Base-by-base conservation (phyloP, 2,329 filamentous ascomycete species). In the Diaporthe helianthi region DNA sequence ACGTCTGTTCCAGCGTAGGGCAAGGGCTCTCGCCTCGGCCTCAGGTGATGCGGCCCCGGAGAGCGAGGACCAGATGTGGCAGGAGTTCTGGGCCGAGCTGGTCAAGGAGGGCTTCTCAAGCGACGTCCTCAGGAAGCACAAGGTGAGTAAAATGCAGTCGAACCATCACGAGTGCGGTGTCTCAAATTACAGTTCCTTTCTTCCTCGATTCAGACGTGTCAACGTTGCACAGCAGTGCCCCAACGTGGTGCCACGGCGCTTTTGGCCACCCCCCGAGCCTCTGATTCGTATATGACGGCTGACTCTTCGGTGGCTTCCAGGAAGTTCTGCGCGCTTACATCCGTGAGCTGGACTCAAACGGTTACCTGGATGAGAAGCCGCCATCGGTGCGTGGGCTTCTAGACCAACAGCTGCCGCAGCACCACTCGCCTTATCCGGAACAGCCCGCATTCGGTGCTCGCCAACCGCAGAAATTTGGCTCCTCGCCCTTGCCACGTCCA, bases 291-390 rank as follows among this genome's bases (percentile, higher is more conserved):
- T 17, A 22, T 61, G 38, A 44, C 29, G n/a, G 44, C 69, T 71
- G 44, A 71, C 67, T 38, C 44, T 63, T 17, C 15, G 41, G 26
- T n/a, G 41, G 26, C n/a, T 46, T 6, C 68, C 69, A 90, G 88
- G 86, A 89, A 72, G 81, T 89, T 12, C 78, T 89, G 29, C 82
- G 86, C 71, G 86, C 87, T 24, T 89, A 90, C 74, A 88, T 90
- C 51, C 85, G 86, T 44, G 85, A 88, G 74, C 82, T 90, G 71
- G 85, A 88, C 71, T 83, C 86, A 49, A 80, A 84, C 67, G 80
- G 80, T 44, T 76, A 78, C n/a, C 75, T 79, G 15, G 80, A 81
- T 47, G 82, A 82, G 31, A 77, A 79, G 41, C 82, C 82, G 15
- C 84, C 85, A 3, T 84, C 85, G 2, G 82, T 87, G 17, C 83